Percentiles rank a stretch among this genome's conserved stretches.
Evolutionary conservation across 1,284 basidiomycete genomes (phyloP).

Genomic region (Athelia sp.): DNA sequence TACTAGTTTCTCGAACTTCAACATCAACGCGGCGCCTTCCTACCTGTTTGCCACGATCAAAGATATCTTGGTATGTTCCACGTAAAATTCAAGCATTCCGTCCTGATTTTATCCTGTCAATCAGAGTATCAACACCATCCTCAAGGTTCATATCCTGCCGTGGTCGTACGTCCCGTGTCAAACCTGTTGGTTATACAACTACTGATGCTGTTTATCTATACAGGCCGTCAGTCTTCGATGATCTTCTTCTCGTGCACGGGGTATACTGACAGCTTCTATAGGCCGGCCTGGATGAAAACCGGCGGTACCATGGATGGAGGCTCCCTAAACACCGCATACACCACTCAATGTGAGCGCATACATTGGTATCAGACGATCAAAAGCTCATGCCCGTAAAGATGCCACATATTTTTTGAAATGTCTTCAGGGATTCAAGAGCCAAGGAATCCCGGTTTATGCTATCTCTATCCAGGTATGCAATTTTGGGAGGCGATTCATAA

Average conservation of each 20-base stretch:
- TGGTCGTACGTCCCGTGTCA: slow-evolving; percentile 43
- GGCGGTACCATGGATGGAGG: slow-evolving; percentile 46
- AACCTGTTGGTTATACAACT: not conserved
- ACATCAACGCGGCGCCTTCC: slow-evolving; percentile 5
- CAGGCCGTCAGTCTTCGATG: not conserved
- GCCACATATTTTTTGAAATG: slow-evolving; percentile 49
- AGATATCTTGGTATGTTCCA: slow-evolving; percentile 5
- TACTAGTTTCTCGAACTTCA: slow-evolving; percentile 7
- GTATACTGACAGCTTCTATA: not conserved
- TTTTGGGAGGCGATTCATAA: not conserved
- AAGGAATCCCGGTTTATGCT: slow-evolving; percentile 44
- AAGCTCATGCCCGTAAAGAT: slow-evolving; percentile 26
- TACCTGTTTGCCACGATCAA: slow-evolving; percentile 7
- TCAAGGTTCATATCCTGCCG: slow-evolving; percentile 40
- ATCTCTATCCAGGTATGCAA: slow-evolving; percentile 38
- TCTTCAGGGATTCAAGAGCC: slow-evolving; percentile 44
- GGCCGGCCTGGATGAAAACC: slow-evolving; percentile 56
- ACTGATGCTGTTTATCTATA: not conserved
- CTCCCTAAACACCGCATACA: slow-evolving; percentile 29
- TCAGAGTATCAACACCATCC: slow-evolving; percentile 1
- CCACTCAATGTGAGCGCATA: slow-evolving; percentile 25
- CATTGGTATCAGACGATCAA: slow-evolving; percentile 1
- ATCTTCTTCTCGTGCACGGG: no score
- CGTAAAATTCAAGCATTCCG: no score
- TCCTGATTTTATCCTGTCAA: no score